A percentile compares a stretch with the other conserved stretches of the same genome.
Evolutionary conservation across 139 green algal species (phyloP).

Genomic region (Nannochloris sp.): DNA sequence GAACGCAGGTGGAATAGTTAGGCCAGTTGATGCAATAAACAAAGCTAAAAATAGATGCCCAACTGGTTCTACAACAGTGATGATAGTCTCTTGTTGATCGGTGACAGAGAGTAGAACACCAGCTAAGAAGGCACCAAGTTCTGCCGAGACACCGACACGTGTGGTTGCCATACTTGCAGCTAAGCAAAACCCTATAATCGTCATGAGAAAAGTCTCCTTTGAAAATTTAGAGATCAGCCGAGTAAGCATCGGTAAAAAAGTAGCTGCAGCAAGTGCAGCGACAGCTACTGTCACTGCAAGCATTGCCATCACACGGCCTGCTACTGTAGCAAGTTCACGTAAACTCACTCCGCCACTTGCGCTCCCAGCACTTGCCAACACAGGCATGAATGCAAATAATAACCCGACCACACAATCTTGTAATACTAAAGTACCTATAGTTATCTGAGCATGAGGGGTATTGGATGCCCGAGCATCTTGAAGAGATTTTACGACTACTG

Average conservation of each 20-base stretch:
- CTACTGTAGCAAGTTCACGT: not conserved
- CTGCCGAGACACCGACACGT: constrained; percentile 61
- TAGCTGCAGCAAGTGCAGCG: constrained; percentile 33
- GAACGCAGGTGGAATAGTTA: constrained; percentile 79
- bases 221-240: constrained; percentile 31
- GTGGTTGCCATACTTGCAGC: constrained; percentile 48
- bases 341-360: not conserved
- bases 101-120: constrained; percentile 67
- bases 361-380: constrained; percentile 44
- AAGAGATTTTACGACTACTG: constrained; percentile 90
- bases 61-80: constrained; percentile 36
- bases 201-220: constrained; percentile 77
- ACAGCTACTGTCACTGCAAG: constrained; percentile 52
- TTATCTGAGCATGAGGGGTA: constrained; percentile 77
- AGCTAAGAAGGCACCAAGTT: constrained; percentile 90
- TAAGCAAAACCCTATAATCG: constrained; percentile 72
- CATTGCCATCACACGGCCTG: constrained; percentile 19
- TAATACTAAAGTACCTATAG: constrained; percentile 79
- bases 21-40: constrained; percentile 89
- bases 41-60: constrained; percentile 81
- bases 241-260: constrained; percentile 53
- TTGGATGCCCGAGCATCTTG: constrained; percentile 32
- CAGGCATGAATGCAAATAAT: constrained; percentile 90
- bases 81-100: constrained; percentile 44
- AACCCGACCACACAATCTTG: constrained; percentile 91